Conservation (phyloP, 2,329 filamentous ascomycete genomes). For the Fusarium dimerum region DNA sequence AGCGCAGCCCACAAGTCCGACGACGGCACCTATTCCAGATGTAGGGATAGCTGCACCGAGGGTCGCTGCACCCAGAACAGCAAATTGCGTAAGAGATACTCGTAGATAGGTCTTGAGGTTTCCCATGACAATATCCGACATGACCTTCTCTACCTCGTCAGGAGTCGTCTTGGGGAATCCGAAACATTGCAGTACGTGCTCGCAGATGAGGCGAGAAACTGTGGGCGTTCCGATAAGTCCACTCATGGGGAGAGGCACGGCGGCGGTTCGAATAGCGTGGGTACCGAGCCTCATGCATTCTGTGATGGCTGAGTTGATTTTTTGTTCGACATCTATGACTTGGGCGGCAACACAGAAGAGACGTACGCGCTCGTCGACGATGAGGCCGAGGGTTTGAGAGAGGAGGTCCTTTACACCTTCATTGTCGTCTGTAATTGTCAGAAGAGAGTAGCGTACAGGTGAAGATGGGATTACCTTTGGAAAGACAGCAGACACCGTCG, state of each 20-base stretch:
- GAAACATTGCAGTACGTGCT: constrained; percentile 30
- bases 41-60: constrained; percentile 23
- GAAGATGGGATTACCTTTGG: constrained; percentile 10
- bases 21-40: constrained; percentile 18
- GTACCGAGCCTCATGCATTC: constrained; percentile 31
- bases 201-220: constrained; percentile 29
- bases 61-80: constrained; percentile 9
- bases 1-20: constrained; percentile 20
- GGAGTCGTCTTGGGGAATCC: constrained; percentile 27
- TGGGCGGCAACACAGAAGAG: constrained; percentile 32
- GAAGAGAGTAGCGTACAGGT: accelerated
- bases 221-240: constrained; percentile 29
- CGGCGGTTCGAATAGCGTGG: constrained; percentile 28
- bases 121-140: constrained; percentile 25
- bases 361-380: constrained; percentile 32
- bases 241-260: constrained; percentile 23
- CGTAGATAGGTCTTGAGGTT: constrained; percentile 23
- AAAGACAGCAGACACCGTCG: constrained; percentile 27
- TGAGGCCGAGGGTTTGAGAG: constrained; percentile 28
- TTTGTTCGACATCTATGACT: constrained; percentile 33
- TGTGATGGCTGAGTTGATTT: constrained; percentile 32
- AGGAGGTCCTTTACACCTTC: constrained; percentile 26
- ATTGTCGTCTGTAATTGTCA: constrained; percentile 21
- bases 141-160: constrained; percentile 23
- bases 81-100: constrained; percentile 25